Evolutionary conservation across 441 rosid species (phyloP).

Genomic region (Breynia disticha): DNA sequence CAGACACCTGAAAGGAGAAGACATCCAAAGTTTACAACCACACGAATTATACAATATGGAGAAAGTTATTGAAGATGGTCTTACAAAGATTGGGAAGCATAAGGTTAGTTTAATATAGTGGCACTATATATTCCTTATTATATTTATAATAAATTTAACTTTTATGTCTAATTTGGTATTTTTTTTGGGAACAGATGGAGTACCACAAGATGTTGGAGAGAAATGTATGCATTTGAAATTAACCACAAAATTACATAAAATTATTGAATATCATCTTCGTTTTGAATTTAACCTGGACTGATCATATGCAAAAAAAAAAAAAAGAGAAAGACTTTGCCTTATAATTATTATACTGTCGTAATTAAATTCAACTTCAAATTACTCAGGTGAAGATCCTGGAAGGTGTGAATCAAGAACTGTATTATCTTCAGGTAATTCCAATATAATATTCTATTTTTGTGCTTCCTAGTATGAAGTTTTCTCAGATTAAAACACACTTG

Average conservation of each 20-base stretch:
- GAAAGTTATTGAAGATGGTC: slow-evolving; percentile 64
- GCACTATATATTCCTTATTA: background rate
- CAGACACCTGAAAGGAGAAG: slow-evolving; percentile 82
- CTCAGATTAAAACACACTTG: background rate
- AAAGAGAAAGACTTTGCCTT: background rate
- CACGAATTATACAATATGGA: slow-evolving; percentile 55
- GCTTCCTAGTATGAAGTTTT: background rate
- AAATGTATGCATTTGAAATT: slow-evolving; percentile 45
- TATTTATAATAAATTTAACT: too few relatives aligned
- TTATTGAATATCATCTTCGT: background rate
- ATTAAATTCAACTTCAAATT: background rate
- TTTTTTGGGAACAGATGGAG: slow-evolving; percentile 34
- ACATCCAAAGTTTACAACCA: slow-evolving; percentile 53
- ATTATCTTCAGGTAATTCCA: slow-evolving; percentile 37
- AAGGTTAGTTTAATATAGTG: too few relatives aligned
- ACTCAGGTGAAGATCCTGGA: slow-evolving; percentile 42
- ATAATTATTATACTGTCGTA: background rate
- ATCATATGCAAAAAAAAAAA: too few relatives aligned
- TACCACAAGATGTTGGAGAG: slow-evolving; percentile 30
- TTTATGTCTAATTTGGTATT: too few relatives aligned
- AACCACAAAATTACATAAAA: too few relatives aligned
- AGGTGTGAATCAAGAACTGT: slow-evolving; percentile 45
- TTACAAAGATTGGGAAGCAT: slow-evolving; percentile 37
- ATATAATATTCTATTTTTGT: background rate
- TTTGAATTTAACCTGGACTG: background rate